Percentiles rank a stretch among this genome's conserved stretches.
Conservation (phyloP, 495 filamentous ascomycete species). For the Chaetomidium leptoderma region DNA sequence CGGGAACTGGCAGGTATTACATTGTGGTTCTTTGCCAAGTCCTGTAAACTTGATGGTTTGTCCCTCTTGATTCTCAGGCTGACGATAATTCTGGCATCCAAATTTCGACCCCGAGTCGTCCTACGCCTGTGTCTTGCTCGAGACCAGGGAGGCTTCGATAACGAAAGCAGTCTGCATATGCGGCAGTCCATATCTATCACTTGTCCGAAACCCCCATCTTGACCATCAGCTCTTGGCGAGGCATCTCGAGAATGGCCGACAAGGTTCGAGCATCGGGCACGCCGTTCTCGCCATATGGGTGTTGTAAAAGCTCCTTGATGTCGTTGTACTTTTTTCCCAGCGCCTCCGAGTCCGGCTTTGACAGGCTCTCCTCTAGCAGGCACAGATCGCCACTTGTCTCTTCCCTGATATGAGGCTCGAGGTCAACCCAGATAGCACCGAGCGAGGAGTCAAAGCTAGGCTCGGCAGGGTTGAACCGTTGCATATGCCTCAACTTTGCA, state of each 20-base stretch:
- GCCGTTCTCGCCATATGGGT: slow-evolving; percentile 28
- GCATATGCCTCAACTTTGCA: slow-evolving; percentile 29
- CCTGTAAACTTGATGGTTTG: no score
- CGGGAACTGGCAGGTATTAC: no score
- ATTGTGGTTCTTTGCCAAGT: no score
- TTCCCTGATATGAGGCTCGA: slow-evolving; percentile 32
- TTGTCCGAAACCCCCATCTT: slow-evolving; percentile 21
- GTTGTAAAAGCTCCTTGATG: slow-evolving; percentile 29
- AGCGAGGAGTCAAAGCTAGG: slow-evolving; percentile 25
- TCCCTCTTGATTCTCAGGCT: no score
- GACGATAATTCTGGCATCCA: no score
- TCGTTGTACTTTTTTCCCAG: slow-evolving; percentile 27
- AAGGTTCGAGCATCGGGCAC: slow-evolving; percentile 22
- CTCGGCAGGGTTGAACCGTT: slow-evolving; percentile 18
- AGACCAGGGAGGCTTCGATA: no score
- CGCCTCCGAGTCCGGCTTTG: slow-evolving; percentile 21
- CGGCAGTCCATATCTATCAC: no score
- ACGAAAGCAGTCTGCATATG: no score
- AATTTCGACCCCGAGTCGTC: no score
- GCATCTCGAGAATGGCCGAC: slow-evolving; percentile 26
- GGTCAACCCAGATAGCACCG: slow-evolving; percentile 30
- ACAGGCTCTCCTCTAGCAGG: slow-evolving; percentile 25
- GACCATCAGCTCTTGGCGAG: slow-evolving; percentile 27
- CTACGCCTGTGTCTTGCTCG: no score
- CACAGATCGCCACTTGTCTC: slow-evolving; percentile 24